A percentile compares a stretch with the other conserved stretches of the same genome.
These are phyloP conservation scores for Serendipita indica DNA, from an alignment of 768 basidiomycete species.

Conservation along the genomic window DNA sequence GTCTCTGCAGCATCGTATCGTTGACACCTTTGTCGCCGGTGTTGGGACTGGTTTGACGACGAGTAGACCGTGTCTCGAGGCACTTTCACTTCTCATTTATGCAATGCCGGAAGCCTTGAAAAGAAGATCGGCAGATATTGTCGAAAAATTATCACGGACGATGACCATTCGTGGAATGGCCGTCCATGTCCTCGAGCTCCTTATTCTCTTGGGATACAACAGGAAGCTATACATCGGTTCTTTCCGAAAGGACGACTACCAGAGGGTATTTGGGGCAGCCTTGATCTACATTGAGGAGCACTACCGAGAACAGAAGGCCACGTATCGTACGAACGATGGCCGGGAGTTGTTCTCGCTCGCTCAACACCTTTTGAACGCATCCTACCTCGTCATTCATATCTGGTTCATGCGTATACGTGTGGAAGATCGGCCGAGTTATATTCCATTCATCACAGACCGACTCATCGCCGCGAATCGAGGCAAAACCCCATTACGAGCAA, in stretches of 20 bases:
- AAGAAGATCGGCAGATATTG: conserved; percentile 58
- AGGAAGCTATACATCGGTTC: conserved; percentile 56
- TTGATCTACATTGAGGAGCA: conserved; percentile 79
- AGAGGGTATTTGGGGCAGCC: conserved; percentile 87
- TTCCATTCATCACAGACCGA: conserved; percentile 75
- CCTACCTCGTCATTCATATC: conserved; percentile 79
- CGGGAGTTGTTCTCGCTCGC: conserved; percentile 67
- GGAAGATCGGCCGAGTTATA: conserved; percentile 61
- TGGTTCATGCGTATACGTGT: conserved; percentile 89
- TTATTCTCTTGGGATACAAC: conserved; percentile 71
- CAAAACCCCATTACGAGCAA: conserved; percentile 58
- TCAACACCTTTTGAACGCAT: conserved; percentile 79
- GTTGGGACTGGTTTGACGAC: conserved; percentile 26
- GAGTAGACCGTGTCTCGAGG: conserved; percentile 73
- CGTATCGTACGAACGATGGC: conserved; percentile 27
- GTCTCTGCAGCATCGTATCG: not conserved
- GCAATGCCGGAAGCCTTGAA: conserved; percentile 74
- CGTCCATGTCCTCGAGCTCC: conserved; percentile 89
- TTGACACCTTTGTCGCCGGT: conserved; percentile 41
- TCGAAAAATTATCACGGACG: conserved; percentile 81
- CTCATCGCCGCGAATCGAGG: conserved; percentile 76
- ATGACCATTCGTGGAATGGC: conserved; percentile 89
- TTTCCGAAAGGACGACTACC: conserved; percentile 80
- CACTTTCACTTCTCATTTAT: conserved; percentile 72
- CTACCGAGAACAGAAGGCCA: conserved; percentile 39